Evolutionary conservation across 805 yeast species (phyloP).

Genomic region (Candida insectorum): DNA sequence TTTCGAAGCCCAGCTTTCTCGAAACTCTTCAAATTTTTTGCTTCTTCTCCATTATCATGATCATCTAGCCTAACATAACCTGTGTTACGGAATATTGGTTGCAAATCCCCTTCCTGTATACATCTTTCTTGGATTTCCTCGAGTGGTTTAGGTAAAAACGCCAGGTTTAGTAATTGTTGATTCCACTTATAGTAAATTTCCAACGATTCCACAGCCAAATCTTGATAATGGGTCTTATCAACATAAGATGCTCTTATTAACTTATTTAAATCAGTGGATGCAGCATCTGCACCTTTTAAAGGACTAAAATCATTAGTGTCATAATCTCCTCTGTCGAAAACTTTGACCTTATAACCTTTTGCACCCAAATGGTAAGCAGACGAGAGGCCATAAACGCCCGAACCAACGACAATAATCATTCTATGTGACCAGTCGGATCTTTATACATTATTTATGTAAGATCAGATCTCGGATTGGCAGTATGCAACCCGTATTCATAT

Average conservation of each 20-base stretch:
- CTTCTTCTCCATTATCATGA: slow-evolving; percentile 15
- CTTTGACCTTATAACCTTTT: slow-evolving; percentile 29
- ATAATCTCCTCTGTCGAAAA: slow-evolving; percentile 22
- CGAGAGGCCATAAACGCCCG: slow-evolving; percentile 53
- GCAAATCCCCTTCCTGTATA: slow-evolving; percentile 13
- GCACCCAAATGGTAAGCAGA: slow-evolving; percentile 38
- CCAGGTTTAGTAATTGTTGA: slow-evolving; percentile 11
- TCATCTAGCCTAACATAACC: slow-evolving; percentile 27
- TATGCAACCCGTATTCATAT: no score
- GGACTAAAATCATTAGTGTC: slow-evolving; percentile 2
- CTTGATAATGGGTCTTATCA: slow-evolving; percentile 29
- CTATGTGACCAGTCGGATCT: no score
- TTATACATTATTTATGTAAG: no score
- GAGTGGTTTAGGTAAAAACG: no score
- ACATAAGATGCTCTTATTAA: slow-evolving; percentile 36
- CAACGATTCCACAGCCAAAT: slow-evolving; percentile 15
- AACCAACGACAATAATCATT: slow-evolving; percentile 43
- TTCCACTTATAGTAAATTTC: slow-evolving; percentile 21
- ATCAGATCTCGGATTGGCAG: no score
- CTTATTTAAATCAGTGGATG: slow-evolving; percentile 39
- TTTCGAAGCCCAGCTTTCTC: slow-evolving; percentile 22
- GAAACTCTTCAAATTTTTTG: slow-evolving; percentile 16
- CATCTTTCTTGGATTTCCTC: not conserved
- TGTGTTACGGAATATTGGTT: slow-evolving; percentile 21
- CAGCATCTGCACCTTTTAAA: slow-evolving; percentile 35